Evolutionary conservation across 2,329 filamentous ascomycete species (phyloP).

Genomic region (Aspergillus proliferans): DNA sequence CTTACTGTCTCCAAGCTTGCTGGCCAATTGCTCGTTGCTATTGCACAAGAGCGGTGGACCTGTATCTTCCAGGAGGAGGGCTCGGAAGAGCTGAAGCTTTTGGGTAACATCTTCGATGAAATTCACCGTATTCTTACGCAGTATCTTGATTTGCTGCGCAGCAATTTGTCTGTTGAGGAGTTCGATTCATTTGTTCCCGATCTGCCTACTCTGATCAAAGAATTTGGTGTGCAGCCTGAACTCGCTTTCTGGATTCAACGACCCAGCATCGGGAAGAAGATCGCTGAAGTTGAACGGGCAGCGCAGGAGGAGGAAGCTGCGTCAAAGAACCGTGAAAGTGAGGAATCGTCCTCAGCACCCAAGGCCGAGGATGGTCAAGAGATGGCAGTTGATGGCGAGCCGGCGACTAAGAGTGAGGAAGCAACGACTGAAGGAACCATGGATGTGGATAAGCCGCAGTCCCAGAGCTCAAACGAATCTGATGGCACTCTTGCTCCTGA

Average conservation of each 20-base stretch:
- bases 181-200: constrained; percentile 75
- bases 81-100: constrained; percentile 77
- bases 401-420: constrained; percentile 12
- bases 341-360: constrained; percentile 13
- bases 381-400: constrained; percentile 22
- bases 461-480: constrained; percentile 6
- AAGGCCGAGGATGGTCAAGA: constrained; percentile 32
- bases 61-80: constrained; percentile 62
- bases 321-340: constrained; percentile 17
- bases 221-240: constrained; percentile 72
- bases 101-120: constrained; percentile 84
- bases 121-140: constrained; percentile 78
- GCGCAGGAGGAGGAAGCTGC: constrained; percentile 23
- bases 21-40: constrained; percentile 76
- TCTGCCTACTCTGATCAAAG: constrained; percentile 64
- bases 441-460: constrained; percentile 29
- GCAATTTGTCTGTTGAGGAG: constrained; percentile 65
- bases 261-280: constrained; percentile 62
- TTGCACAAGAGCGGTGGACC: constrained; percentile 84
- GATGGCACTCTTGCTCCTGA: constrained; percentile 11
- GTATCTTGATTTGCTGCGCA: constrained; percentile 82
- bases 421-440: constrained; percentile 20
- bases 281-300: constrained; percentile 41
- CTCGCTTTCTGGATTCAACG: constrained; percentile 82
- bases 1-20: constrained; percentile 72